Evolutionary conservation across 2,329 filamentous ascomycete species (phyloP), one percentile per base, ranked within the genome.

Genomic region (Huntiella omanensis): DNA sequence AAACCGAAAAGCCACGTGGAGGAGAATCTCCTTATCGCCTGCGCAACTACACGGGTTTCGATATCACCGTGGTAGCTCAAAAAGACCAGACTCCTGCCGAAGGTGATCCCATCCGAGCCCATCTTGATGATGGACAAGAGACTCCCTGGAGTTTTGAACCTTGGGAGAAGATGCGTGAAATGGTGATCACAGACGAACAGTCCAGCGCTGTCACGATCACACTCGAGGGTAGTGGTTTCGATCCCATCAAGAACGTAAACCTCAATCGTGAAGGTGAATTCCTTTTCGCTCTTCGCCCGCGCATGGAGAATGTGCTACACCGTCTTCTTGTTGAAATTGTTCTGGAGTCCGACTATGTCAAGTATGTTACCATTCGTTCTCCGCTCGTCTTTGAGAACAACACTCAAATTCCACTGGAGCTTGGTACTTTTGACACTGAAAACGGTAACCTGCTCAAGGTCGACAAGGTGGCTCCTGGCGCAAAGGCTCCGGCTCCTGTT

Each of bases 81-180:
- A 65, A 33, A 75, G 73, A 46, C 71, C 77, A n/a, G 11, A 34
- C 28, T 12, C 36, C 28, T 19, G n/a, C 10, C 4, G 28, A 28
- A 40, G 19, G 33, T 35, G 19, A 43, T 7, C 1, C 79, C 37
- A 76, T 83, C 49, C 79, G 79, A 4, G 75, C 83, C 2, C 86
- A 80, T 51, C 67, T 98, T 0, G 74, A 75, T 48, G 92, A 98
- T 56, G 92, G 91, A 6, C 76, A 93, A 56, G 91, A 98, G 61
- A 77, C 76, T 2, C 85, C 88, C 1, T 98, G 91, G 91, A 80
- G 86, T 53, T 98, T 98, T 52, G 91, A 98, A 61, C 86, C 95
- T 54, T 91, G 88, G 64, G 87, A 86, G 53, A 91, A 91, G 55
- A 93, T 95, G 71, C 82, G 91, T 61, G 91, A 98, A 62, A 93